phyloP scores from a whole-genome alignment of 805 yeast genomes.

The Saturnispora kantuleensis region DNA sequence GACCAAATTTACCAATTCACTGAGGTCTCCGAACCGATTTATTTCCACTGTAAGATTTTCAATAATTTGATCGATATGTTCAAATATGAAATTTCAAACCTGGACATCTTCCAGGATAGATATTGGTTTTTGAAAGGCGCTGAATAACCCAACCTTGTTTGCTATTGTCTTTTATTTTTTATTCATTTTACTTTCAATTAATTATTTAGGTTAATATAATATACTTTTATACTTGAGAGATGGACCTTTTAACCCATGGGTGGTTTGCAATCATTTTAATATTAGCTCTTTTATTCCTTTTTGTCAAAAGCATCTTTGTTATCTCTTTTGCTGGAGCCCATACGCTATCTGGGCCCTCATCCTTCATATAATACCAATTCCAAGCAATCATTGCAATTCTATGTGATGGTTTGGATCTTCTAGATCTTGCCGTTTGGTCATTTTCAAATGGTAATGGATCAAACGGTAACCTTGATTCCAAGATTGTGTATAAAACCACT shows the following conservation, averaged over 20 bases:
- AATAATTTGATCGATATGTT: constrained; percentile 37
- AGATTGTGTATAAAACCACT: constrained; percentile 71
- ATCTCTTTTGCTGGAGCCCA: constrained; percentile 34
- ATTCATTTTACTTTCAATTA: constrained; percentile 1
- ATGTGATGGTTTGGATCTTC: constrained; percentile 61
- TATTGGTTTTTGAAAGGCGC: constrained; percentile 18
- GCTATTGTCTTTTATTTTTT: not conserved
- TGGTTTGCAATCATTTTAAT: constrained; percentile 12
- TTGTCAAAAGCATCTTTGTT: constrained; percentile 40
- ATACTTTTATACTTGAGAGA: not conserved
- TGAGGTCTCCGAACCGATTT: constrained; percentile 31
- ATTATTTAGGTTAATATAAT: not conserved
- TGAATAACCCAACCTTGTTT: not conserved
- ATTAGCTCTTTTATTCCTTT: constrained; percentile 27
- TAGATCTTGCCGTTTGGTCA: constrained; percentile 33
- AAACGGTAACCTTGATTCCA: constrained; percentile 86
- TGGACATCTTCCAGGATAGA: constrained; percentile 21
- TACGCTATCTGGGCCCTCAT: constrained; percentile 16
- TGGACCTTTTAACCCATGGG: constrained; percentile 25
- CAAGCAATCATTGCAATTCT: constrained; percentile 89
- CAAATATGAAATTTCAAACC: constrained; percentile 28
- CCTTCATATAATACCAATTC: constrained; percentile 60
- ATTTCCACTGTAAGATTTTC: constrained; percentile 44
- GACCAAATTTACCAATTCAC: constrained; percentile 33
- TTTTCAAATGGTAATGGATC: constrained; percentile 63